A percentile compares a stretch with the other conserved stretches of the same genome.
These are phyloP conservation scores for Gastrolobium bilobum DNA, from an alignment of 306 rosid species.

Conservation along the genomic window DNA sequence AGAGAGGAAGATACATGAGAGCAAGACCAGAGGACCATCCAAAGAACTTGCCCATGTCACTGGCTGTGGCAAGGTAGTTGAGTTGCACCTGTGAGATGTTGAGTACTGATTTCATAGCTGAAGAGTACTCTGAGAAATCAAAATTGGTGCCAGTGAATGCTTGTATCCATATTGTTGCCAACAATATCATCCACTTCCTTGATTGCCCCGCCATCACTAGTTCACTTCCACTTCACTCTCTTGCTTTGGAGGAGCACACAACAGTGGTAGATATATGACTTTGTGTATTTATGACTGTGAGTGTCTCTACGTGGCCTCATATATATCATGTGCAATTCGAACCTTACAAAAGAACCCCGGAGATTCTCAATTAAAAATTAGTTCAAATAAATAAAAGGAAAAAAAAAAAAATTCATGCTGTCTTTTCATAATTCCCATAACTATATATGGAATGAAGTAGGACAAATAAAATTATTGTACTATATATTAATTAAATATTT, in stretches of 20 bases:
- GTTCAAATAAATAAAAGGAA: too few relatives aligned
- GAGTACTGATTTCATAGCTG: slow-evolving; percentile 72
- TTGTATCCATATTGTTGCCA: slow-evolving; percentile 91
- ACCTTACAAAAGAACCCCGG: neutral
- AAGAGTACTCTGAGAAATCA: slow-evolving; percentile 86
- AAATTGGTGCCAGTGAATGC: slow-evolving; percentile 96
- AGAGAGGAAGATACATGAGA: slow-evolving; percentile 68
- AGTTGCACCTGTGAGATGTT: slow-evolving; percentile 86
- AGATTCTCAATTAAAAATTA: neutral
- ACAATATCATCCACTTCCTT: slow-evolving; percentile 87
- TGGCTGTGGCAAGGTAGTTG: slow-evolving; percentile 88
- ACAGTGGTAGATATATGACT: too few relatives aligned
- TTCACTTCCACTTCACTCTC: too few relatives aligned
- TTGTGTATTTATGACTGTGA: neutral
- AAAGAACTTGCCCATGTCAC: slow-evolving; percentile 81
- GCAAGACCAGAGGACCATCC: slow-evolving; percentile 98
- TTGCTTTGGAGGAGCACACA: too few relatives aligned
- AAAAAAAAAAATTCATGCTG: too few relatives aligned
- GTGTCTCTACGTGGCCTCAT: slow-evolving; percentile 52
- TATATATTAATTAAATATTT: too few relatives aligned
- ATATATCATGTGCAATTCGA: neutral
- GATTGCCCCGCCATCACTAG: slow-evolving; percentile 75
- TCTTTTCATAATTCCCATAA: too few relatives aligned
- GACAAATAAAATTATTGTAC: too few relatives aligned
- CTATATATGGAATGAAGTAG: too few relatives aligned